These are phyloP conservation scores for Pleurotus djamor DNA, from an alignment of 768 basidiomycete genomes.

Conservation along the genomic window DNA sequence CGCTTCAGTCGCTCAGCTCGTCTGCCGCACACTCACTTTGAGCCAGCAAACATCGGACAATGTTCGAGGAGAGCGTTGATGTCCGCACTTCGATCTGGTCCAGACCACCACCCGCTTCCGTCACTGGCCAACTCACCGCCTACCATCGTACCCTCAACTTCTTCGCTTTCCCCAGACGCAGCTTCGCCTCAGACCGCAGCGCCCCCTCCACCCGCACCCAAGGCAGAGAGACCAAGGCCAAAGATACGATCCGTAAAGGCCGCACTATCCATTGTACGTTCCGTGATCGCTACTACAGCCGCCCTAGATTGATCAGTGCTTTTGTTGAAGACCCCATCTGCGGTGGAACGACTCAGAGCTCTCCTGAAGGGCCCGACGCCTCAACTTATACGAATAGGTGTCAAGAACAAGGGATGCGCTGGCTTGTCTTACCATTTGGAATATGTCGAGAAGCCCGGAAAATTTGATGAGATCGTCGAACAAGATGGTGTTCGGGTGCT, in stretches of 20 bases:
- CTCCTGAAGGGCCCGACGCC: constrained; percentile 83
- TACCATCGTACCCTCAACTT: constrained; percentile 43
- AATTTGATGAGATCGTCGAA: constrained; percentile 95
- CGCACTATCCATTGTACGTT: constrained; percentile 68
- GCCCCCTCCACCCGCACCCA: constrained; percentile 69
- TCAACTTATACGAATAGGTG: constrained; percentile 91
- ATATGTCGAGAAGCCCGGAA: constrained; percentile 86
- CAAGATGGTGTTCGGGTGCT: constrained; percentile 94
- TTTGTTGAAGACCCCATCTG: constrained; percentile 66
- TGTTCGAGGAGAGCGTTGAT: constrained; percentile 61
- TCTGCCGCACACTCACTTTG: constrained; percentile 27
- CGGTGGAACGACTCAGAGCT: constrained; percentile 68
- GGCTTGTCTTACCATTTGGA: constrained; percentile 87
- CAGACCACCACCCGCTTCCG: constrained; percentile 21
- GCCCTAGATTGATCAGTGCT: not conserved
- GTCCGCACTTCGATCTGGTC: constrained; percentile 53
- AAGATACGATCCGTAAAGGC: constrained; percentile 72
- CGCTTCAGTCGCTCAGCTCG: constrained; percentile 28
- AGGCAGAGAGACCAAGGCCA: constrained; percentile 60
- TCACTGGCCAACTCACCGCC: constrained; percentile 47
- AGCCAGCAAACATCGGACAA: constrained; percentile 24
- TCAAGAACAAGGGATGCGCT: constrained; percentile 97
- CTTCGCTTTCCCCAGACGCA: constrained; percentile 52
- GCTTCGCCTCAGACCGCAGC: constrained; percentile 72
- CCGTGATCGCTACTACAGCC: constrained; percentile 2